Evolutionary conservation across 108 stramenopile species (phyloP).

Genomic region (Nannochloropsis salina): DNA sequence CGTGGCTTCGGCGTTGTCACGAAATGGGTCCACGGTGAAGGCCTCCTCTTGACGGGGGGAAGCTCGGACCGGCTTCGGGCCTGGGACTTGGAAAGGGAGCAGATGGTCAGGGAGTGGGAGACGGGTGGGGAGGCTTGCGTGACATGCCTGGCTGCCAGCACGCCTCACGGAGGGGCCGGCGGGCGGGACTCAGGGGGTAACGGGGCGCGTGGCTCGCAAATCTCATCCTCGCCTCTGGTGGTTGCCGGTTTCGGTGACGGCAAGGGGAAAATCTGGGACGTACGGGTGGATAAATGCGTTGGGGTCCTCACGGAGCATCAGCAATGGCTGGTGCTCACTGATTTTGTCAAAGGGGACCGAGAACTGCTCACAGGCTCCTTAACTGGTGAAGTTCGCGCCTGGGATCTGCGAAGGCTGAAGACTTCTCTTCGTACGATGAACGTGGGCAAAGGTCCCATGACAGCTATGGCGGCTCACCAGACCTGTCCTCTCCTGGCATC

Average conservation of each 20-base stretch:
- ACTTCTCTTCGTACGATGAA: conserved; percentile 61
- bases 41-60: conserved; percentile 73
- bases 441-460: conserved; percentile 81
- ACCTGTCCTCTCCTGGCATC: conserved; percentile 77
- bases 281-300: conserved; percentile 53
- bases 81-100: conserved; percentile 86
- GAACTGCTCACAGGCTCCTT: conserved; percentile 77
- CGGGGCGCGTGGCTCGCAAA: conserved; percentile 43
- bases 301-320: conserved; percentile 61
- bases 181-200: conserved; percentile 23
- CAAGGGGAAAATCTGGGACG: conserved; percentile 71
- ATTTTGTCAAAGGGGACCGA: conserved; percentile 25
- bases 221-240: conserved; percentile 38
- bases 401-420: conserved; percentile 69
- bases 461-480: conserved; percentile 80
- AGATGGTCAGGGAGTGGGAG: conserved; percentile 56
- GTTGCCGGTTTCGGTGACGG: conserved; percentile 87
- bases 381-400: conserved; percentile 73
- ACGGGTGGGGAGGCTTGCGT: conserved; percentile 61
- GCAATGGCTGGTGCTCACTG: conserved; percentile 71
- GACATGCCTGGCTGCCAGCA: conserved; percentile 70
- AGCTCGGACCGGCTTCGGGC: conserved; percentile 62
- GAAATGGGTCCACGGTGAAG: conserved; percentile 71
- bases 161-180: conserved; percentile 24
- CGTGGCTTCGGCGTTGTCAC: conserved; percentile 70